Base-by-base conservation (phyloP, 1,139 yeast species). In the Chernovozyma aurita region DNA sequence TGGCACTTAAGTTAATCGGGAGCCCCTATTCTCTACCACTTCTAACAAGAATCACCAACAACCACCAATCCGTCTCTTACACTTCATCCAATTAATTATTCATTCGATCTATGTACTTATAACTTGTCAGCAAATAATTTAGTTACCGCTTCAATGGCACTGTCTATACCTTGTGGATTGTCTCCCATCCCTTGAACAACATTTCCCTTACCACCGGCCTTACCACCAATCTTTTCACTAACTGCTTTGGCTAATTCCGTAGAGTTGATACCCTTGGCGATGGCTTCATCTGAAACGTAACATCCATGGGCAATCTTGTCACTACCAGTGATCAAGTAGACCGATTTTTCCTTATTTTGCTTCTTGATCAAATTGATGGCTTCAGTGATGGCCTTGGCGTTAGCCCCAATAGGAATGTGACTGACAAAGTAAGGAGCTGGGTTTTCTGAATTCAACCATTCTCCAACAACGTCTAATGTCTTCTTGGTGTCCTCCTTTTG, bases 181-280 rank as follows among this genome's bases (percentile, higher is more conserved):
- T 82, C 87, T 52, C 98, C 98, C 80, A 88, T 84, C 61, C 99
- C 99, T 69, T 92, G 98, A 47, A 88, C 87, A 42, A 90, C 80
- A 49, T 88, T 86, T 43, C 97, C 97, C 65, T 87, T 92, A 60
- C 99, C 99, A 64, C 99, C 99, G 41, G 96, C 95, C 61, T 85
- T 86, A 61, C 99, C 99, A 47, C 98, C 99, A 50, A 94, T 79
- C 51, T 73, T 70, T 37, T 68, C 64, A 33, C 90, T 69, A 32
- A 85, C 97, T 40, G 74, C 66, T 38, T 72, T 65, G 27, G 95
- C 95, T 48, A 88, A 73, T 24, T 77, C 88, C 43, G 77, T 67
- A 28, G 96, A 96, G 48, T 80, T 73, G 30, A 87, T 66, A 37
- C 92, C 92, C 59, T 83, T 78, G 35, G 72, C 73, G 45, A 81